Conservation (phyloP, 345 rosid genomes). For the Populus nigra region DNA sequence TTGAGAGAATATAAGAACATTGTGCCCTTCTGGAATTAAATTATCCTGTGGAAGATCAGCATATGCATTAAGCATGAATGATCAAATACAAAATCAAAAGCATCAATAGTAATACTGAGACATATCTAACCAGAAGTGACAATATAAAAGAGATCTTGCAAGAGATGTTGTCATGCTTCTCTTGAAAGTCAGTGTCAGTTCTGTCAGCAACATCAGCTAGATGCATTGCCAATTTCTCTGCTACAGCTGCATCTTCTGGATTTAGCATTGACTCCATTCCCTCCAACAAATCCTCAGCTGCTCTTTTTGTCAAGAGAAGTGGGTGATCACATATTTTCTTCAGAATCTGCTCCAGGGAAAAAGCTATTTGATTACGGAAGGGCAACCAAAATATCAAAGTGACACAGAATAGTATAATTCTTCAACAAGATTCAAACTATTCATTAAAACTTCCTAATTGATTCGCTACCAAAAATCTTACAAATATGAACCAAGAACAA, state of each 20-base stretch:
- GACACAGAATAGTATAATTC: background rate
- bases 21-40: constrained; percentile 88
- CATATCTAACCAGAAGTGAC: constrained; percentile 66
- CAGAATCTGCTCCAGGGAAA: constrained; percentile 65
- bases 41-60: constrained; percentile 46
- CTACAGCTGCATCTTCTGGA: constrained; percentile 74
- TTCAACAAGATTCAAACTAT: background rate
- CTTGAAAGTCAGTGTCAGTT: constrained; percentile 68
- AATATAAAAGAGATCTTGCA: constrained; percentile 89
- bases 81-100: constrained; percentile 5
- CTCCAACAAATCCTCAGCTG: constrained; percentile 86
- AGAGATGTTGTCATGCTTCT: constrained; percentile 71
- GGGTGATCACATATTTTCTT: constrained; percentile 93
- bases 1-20: constrained; percentile 91
- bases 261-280: constrained; percentile 76
- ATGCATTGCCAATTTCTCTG: constrained; percentile 87
- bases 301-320: constrained; percentile 71
- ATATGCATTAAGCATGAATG: constrained; percentile 18
- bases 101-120: constrained; percentile 10
- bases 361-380: background rate
- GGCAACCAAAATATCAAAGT: background rate
- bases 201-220: constrained; percentile 76
- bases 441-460: background rate
- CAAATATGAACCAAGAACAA: constrained; percentile 1
- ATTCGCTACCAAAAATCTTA: background rate